Evolutionary conservation across 768 basidiomycete genomes (phyloP).

Genomic region (Psilocybe azurescens): DNA sequence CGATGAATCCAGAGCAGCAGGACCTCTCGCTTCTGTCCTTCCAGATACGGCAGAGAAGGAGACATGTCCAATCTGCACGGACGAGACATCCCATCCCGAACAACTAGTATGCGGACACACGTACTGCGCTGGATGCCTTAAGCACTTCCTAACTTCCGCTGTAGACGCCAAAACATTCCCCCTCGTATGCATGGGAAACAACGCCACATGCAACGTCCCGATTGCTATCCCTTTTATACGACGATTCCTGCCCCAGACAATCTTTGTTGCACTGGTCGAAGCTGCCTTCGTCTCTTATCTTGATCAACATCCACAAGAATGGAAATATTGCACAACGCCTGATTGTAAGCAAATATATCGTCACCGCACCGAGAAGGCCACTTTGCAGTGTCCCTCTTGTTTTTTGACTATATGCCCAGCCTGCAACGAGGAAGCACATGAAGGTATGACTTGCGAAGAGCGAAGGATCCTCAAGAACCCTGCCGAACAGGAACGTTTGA

Average conservation of each 20-base stretch:
- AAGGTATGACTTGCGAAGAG: conserved; percentile 55
- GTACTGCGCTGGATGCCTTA: conserved; percentile 55
- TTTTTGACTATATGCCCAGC: conserved; percentile 50
- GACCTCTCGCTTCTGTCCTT: background rate
- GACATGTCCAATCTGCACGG: conserved; percentile 62
- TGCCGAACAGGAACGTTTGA: conserved; percentile 46
- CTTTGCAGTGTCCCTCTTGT: conserved; percentile 58
- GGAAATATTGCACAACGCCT: conserved; percentile 73
- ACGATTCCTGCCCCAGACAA: conserved; percentile 50
- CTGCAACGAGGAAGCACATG: conserved; percentile 55
- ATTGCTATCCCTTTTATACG: conserved; percentile 60
- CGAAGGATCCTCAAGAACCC: conserved; percentile 36
- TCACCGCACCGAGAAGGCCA: conserved; percentile 24
- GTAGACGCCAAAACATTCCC: conserved; percentile 56
- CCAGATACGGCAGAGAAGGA: conserved; percentile 16
- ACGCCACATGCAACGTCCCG: conserved; percentile 54
- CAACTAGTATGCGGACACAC: conserved; percentile 51
- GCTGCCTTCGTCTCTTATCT: conserved; percentile 61
- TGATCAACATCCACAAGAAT: conserved; percentile 57
- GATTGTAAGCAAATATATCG: conserved; percentile 75
- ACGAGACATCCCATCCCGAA: conserved; percentile 45
- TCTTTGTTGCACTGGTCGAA: conserved; percentile 59
- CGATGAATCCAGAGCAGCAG: conserved; percentile 37
- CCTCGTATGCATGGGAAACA: conserved; percentile 65
- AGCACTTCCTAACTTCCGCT: conserved; percentile 50